These are phyloP conservation scores for Penicillium sp. DNA, from an alignment of 2,329 filamentous ascomycete species.

Conservation along the genomic window DNA sequence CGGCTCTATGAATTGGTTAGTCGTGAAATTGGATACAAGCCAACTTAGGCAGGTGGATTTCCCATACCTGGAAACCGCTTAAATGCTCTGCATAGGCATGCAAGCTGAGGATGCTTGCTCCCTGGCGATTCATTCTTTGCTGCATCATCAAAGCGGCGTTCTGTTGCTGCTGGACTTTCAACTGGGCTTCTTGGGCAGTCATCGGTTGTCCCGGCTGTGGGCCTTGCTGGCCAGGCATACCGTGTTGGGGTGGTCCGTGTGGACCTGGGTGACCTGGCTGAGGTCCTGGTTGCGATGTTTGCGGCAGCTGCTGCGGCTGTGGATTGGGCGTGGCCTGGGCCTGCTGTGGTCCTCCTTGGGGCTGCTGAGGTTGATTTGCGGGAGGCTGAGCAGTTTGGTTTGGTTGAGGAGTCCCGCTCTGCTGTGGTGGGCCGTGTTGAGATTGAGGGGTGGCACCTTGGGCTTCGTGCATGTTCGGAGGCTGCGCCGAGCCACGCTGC, in stretches of 20 bases:
- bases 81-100: conserved; percentile 53
- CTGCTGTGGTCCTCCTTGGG: conserved; percentile 31
- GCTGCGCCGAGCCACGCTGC: conserved; percentile 37
- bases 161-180: conserved; percentile 38
- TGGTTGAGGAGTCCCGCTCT: conserved; percentile 35
- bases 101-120: conserved; percentile 47
- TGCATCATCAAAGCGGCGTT: conserved; percentile 37
- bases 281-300: conserved; percentile 29
- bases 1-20: conserved; percentile 33
- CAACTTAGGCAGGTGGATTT: not conserved
- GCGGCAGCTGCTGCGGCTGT: conserved; percentile 34
- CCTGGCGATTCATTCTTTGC: conserved; percentile 34
- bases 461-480: conserved; percentile 38
- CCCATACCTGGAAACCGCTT: conserved; percentile 53
- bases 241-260: conserved; percentile 30
- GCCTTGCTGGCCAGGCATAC: conserved; percentile 29
- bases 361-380: conserved; percentile 31
- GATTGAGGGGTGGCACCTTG: conserved; percentile 41
- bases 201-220: conserved; percentile 34
- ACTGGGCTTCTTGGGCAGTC: conserved; percentile 36
- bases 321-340: conserved; percentile 33
- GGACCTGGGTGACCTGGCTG: conserved; percentile 25
- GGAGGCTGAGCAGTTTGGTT: conserved; percentile 27
- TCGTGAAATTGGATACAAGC: not conserved
- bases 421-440: conserved; percentile 36